Evolutionary conservation across 441 rosid genomes (phyloP).

Genomic region (Corymbia citriodora): DNA sequence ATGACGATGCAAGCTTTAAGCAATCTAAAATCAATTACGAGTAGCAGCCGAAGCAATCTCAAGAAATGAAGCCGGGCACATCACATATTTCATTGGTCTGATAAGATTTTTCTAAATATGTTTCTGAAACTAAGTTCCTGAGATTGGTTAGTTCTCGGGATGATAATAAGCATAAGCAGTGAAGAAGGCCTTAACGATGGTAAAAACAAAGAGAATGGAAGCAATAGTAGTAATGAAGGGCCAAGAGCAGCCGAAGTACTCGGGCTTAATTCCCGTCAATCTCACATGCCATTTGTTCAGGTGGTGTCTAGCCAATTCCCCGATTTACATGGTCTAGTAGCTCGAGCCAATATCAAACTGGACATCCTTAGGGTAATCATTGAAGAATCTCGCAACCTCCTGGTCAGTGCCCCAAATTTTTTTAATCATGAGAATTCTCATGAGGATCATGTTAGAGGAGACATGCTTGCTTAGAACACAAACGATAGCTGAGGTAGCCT

Average conservation of each 20-base stretch:
- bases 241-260: not conserved
- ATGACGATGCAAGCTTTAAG: not conserved
- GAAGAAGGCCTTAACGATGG: not conserved
- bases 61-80: rapidly evolving
- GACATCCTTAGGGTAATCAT: not conserved
- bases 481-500: not conserved
- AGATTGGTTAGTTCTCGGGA: not conserved
- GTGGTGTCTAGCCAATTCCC: not conserved
- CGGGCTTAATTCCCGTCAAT: rapidly evolving
- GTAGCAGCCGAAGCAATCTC: rapidly evolving
- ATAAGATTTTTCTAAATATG: not conserved
- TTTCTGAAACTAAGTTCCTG: not conserved
- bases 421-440: not conserved
- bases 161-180: rapidly evolving
- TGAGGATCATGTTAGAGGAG: not conserved
- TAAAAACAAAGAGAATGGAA: not conserved
- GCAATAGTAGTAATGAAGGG: not conserved
- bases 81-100: not conserved
- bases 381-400: not conserved
- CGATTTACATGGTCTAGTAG: not conserved
- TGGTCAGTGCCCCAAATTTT: not conserved
- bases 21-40: not conserved
- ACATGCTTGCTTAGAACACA: not conserved
- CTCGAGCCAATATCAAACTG: not conserved
- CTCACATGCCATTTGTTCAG: not conserved